Base-by-base conservation (phyloP, 176 grass and related monocot genomes). In the Urochloa ruziziensis region DNA sequence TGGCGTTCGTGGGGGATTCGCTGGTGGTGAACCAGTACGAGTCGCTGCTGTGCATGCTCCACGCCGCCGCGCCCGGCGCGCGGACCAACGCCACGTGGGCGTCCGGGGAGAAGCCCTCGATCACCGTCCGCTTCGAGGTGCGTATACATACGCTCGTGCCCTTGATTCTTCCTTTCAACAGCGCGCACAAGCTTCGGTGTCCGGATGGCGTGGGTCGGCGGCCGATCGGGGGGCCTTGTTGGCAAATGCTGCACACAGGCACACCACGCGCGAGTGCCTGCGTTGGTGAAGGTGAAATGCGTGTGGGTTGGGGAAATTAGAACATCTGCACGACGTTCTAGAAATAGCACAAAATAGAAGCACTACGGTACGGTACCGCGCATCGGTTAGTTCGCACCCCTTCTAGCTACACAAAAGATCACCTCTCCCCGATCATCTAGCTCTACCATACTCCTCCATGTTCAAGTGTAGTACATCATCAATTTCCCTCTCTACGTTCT, bases 1-100 rank as follows among this genome's bases (percentile, higher is more conserved):
- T 97, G 18, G 85, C 88, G 92, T 94, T 97, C 82, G 92, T 97
- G n/a, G 95, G 95, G 2, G 95, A 97, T 85, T 97, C 92, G 18
- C 51, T 97, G 78, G 93, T 89, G 81, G 52, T 89, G 64, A 93
- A 97, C 81, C 95, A 97, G 81, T 97, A 87, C 81, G 88, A 91
- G 48, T 97, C 95, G 81, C 66, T 97, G 53, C 84, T 97, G 30
- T 97, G 92, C 78, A 85, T 91, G 83, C 69, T 97, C 35, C 86
- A 97, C 64, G 88, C 88, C 3, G 90, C 90, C 2, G 86, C 51
- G 58, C 90, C 92, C 0, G 68, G 36, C 29, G 56, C 81, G 2
- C 80, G 8, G 56, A 84, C 81, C 19, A 94, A 35, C 27, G 58
- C 71, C 4, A 47, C 88, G 37, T 84, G 73, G 73, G 6, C 47